phyloP scores from a whole-genome alignment of 805 yeast species.

The Candida methanosorbosa region DNA sequence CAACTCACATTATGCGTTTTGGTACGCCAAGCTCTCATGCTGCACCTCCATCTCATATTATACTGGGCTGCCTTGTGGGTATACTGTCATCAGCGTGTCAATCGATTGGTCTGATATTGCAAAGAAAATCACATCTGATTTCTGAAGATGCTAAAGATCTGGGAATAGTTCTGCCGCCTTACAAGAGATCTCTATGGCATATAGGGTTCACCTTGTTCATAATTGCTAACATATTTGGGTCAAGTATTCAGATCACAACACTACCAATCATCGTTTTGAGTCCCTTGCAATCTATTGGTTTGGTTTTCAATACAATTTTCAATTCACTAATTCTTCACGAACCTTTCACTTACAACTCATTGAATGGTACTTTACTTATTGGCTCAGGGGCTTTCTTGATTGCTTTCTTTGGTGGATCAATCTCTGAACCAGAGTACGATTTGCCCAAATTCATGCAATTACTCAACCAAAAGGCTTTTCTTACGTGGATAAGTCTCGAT shows the following conservation, averaged over 20 bases:
- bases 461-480: constrained; percentile 36
- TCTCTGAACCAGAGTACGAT: constrained; percentile 43
- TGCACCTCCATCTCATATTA: constrained; percentile 17
- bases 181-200: constrained; percentile 60
- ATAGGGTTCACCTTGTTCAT: constrained; percentile 66
- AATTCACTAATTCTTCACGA: constrained; percentile 64
- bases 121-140: constrained; percentile 64
- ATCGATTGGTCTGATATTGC: constrained; percentile 74
- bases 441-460: constrained; percentile 37
- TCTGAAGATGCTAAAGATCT: constrained; percentile 22
- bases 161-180: constrained; percentile 20
- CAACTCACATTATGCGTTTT: too few relatives aligned
- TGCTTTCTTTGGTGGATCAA: constrained; percentile 69
- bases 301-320: constrained; percentile 77
- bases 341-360: constrained; percentile 47
- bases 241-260: constrained; percentile 75
- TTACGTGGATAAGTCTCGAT: constrained; percentile 45
- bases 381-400: constrained; percentile 69
- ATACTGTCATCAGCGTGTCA: constrained; percentile 71
- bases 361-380: constrained; percentile 59
- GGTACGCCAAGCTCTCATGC: background rate
- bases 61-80: constrained; percentile 61
- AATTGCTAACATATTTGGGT: constrained; percentile 68
- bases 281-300: constrained; percentile 79
- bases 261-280: constrained; percentile 72